These are phyloP conservation scores for Fusarium goolgardi DNA, from an alignment of 2,329 filamentous ascomycete genomes.

Conservation along the genomic window DNA sequence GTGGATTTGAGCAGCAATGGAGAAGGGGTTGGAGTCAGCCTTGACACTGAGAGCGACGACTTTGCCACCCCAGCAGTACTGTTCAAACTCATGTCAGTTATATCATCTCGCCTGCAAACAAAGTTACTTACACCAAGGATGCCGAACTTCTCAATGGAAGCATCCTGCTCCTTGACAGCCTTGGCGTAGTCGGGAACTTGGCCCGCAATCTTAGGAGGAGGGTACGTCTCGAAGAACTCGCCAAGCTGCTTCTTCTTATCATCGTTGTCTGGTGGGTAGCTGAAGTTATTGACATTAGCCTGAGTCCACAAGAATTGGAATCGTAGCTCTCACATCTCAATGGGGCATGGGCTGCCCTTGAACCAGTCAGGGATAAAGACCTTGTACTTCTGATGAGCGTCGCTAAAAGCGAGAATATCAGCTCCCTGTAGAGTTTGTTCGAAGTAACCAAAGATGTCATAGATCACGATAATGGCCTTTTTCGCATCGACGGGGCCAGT, in stretches of 20 bases:
- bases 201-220: slow-evolving; percentile 59
- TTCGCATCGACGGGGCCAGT: slow-evolving; percentile 60
- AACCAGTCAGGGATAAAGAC: slow-evolving; percentile 96
- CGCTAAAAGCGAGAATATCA: slow-evolving; percentile 70
- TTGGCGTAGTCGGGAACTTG: slow-evolving; percentile 67
- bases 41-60: slow-evolving; percentile 66
- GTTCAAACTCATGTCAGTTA: slow-evolving; percentile 2
- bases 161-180: slow-evolving; percentile 63
- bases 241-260: slow-evolving; percentile 71
- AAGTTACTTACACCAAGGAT: slow-evolving; percentile 65
- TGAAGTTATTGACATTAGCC: slow-evolving; percentile 35
- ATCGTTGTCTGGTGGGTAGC: slow-evolving; percentile 71
- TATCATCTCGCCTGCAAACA: not conserved
- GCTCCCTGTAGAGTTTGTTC: slow-evolving; percentile 77
- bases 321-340: slow-evolving; percentile 57
- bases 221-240: slow-evolving; percentile 67
- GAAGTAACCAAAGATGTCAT: slow-evolving; percentile 77
- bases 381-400: slow-evolving; percentile 74
- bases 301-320: not conserved
- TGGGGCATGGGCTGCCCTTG: slow-evolving; percentile 73
- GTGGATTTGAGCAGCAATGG: slow-evolving; percentile 63
- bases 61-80: slow-evolving; percentile 80
- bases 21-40: slow-evolving; percentile 65
- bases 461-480: slow-evolving; percentile 72
- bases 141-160: slow-evolving; percentile 68